Evolutionary conservation across 225 moss, liverwort and hornwort species (phyloP).

Genomic region (Physcomitrium patens): DNA sequence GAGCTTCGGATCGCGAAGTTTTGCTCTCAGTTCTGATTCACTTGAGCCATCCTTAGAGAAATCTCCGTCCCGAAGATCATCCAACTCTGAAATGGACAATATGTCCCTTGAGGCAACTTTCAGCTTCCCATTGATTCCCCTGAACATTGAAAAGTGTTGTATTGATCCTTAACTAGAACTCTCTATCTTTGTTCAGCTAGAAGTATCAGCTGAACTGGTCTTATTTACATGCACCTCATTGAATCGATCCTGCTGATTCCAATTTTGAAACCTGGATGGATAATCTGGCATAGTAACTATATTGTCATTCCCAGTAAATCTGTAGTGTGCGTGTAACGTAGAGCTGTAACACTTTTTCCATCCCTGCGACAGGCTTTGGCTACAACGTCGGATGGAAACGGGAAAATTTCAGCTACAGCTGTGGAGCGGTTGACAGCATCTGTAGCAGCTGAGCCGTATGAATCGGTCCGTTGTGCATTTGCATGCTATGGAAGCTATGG

Average conservation of each 20-base stretch:
- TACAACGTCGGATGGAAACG: conserved; percentile 86
- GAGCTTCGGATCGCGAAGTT: conserved; percentile 48
- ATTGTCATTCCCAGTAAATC: background rate
- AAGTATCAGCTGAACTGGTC: conserved; percentile 5
- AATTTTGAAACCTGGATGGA: conserved; percentile 2
- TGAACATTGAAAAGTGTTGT: background rate
- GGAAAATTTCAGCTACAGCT: conserved; percentile 73
- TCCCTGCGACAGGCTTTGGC: conserved; percentile 60
- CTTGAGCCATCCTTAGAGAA: conserved; percentile 40
- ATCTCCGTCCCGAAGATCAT: conserved; percentile 40
- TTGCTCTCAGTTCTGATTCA: conserved; percentile 40
- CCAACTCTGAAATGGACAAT: conserved; percentile 44
- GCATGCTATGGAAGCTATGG: conserved; percentile 89
- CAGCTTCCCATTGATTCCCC: conserved; percentile 11
- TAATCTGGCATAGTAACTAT: background rate
- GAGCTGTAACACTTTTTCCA: conserved; percentile 5
- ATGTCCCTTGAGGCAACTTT: conserved; percentile 50
- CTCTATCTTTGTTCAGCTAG: background rate
- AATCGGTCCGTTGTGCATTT: conserved; percentile 91
- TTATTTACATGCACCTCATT: conserved; percentile 19
- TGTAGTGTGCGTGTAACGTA: background rate
- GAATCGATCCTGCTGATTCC: conserved; percentile 5
- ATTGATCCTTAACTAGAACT: background rate
- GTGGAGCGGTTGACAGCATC: conserved; percentile 92
- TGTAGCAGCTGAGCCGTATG: conserved; percentile 87